Evolutionary conservation across 2,329 filamentous ascomycete genomes (phyloP), one percentile per base, ranked within the genome.

Genomic region (Epichloe festucae): DNA sequence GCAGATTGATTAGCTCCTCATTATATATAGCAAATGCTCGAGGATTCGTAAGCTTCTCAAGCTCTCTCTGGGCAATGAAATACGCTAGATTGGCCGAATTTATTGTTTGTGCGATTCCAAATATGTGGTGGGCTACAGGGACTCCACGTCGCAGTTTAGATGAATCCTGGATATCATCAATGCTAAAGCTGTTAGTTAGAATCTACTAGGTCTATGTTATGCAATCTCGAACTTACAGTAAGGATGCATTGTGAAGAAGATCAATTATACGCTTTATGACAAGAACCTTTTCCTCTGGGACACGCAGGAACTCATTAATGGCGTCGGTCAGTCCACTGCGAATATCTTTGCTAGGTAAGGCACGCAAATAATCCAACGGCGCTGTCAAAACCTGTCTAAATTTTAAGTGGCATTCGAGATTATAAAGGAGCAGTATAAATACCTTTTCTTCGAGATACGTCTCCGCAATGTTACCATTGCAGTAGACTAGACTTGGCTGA

Each of bases 1-100:
- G 87, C 46, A 93, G 76, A 64, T 89, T 87, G 54, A 88, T 67
- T 34, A 91, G 73, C 68, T 90, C 87, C 54, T 90, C 84, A 5
- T 81, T 82, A 61, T 83, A 91, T 46, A 89, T 82, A 50, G 72
- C 69, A 50, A 89, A 74, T n/a, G 79, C 78, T 31, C 45, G 36
- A 40, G 74, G 73, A 62, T 85, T 86, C 47, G 74, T 70, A 48
- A 91, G 76, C 57, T 77, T 79, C 54, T 81, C 73, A 11, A 90
- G 70, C 42, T 55, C 53, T 21, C 46, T 42, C 40, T 48, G 50
- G 15, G 50, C 50, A 5, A 48, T n/a, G 45, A 75, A 73, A 55
- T 72, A 75, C 19, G 70, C 66, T 52, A 73, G 73, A 55, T 73
- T 76, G 40, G 72, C 72, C 11, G 68, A 71, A 61, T 76, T 76